phyloP scores from a whole-genome alignment of 805 yeast species.

The Kodamaea kaohsiungensis region DNA sequence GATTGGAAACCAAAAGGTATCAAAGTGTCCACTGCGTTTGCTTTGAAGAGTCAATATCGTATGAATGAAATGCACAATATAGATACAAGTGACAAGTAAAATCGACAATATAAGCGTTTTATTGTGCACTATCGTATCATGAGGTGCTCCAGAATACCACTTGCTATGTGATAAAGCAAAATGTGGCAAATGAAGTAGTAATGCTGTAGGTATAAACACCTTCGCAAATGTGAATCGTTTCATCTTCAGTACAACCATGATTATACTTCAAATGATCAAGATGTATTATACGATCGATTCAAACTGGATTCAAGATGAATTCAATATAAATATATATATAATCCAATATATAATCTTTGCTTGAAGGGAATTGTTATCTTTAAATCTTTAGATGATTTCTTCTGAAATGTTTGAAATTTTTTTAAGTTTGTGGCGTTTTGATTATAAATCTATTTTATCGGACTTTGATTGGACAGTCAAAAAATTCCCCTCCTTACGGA shows the following conservation, averaged over 20 bases:
- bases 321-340: too few species aligned
- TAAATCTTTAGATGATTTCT: too few species aligned
- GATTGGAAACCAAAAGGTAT: slow-evolving; percentile 17
- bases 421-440: too few species aligned
- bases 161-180: neutral
- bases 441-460: too few species aligned
- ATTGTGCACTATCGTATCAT: neutral
- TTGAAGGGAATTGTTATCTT: too few species aligned
- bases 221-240: neutral
- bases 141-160: neutral
- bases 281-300: too few species aligned
- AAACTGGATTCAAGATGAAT: too few species aligned
- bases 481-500: too few species aligned
- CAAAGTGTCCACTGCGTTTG: slow-evolving; percentile 8
- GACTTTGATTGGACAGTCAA: too few species aligned
- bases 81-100: slow-evolving; percentile 8
- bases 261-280: neutral
- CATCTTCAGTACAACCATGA: neutral
- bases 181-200: neutral
- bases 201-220: neutral
- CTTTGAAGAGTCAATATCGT: slow-evolving; percentile 15
- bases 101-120: slow-evolving; percentile 13
- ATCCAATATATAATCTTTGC: too few species aligned
- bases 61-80: slow-evolving; percentile 12
- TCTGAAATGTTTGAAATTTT: too few species aligned